These are phyloP conservation scores for Venturia pyrina DNA, from an alignment of 2,329 filamentous ascomycete genomes.

Conservation along the genomic window DNA sequence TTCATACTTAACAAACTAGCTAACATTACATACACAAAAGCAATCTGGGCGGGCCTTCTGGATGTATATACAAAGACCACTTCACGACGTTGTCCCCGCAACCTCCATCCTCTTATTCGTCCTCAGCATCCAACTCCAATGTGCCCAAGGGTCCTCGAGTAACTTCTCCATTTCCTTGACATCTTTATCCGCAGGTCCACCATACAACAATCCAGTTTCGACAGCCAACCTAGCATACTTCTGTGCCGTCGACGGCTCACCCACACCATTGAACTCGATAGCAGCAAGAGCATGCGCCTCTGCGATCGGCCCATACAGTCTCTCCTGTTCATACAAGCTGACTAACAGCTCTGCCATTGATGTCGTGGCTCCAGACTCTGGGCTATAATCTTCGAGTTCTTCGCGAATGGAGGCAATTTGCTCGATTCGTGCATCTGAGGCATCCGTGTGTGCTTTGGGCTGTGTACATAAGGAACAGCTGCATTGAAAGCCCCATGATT, in stretches of 20 bases:
- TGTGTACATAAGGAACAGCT: slow-evolving; percentile 28
- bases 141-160: slow-evolving; percentile 19
- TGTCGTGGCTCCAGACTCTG: slow-evolving; percentile 14
- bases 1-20: neutral
- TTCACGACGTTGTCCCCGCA: neutral
- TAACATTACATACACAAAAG: neutral
- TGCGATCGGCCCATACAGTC: slow-evolving; percentile 21
- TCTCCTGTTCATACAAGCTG: slow-evolving; percentile 28
- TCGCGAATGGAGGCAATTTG: slow-evolving; percentile 24
- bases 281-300: slow-evolving; percentile 29
- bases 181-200: slow-evolving; percentile 20
- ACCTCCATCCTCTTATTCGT: slow-evolving; percentile 7
- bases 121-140: slow-evolving; percentile 20
- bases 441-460: slow-evolving; percentile 18
- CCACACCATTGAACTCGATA: slow-evolving; percentile 31
- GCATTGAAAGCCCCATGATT: slow-evolving; percentile 32
- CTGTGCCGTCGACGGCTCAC: slow-evolving; percentile 22
- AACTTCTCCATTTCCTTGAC: slow-evolving; percentile 27
- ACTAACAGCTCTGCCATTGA: slow-evolving; percentile 29
- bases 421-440: slow-evolving; percentile 27
- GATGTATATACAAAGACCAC: neutral
- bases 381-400: slow-evolving; percentile 27
- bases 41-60: neutral
- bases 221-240: slow-evolving; percentile 25
- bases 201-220: slow-evolving; percentile 20